Conservation (phyloP, 345 rosid genomes). For the Rhodomyrtus tomentosa region DNA sequence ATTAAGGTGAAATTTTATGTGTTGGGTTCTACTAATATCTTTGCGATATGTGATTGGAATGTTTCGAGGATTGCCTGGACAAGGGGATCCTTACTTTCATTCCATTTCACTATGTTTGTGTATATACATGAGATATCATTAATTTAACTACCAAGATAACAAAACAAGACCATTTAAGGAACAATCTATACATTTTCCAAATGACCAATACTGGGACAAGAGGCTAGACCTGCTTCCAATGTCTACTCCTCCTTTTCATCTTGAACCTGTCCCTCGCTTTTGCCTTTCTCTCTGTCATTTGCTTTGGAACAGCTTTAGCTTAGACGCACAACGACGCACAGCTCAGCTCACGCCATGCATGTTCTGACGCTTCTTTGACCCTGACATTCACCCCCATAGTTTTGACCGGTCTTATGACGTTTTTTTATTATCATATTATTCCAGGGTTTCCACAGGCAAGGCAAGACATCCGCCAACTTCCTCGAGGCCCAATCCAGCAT, state of each 20-base stretch:
- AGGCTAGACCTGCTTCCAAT: neutral
- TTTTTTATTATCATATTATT: neutral
- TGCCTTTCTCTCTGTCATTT: neutral
- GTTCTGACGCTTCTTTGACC: neutral
- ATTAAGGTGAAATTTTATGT: neutral
- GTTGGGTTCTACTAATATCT: no score
- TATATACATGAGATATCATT: neutral
- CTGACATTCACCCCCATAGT: neutral
- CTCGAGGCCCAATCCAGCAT: neutral
- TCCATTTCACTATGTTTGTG: neutral
- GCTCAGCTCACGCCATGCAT: neutral
- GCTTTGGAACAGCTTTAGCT: neutral
- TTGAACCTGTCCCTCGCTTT: neutral
- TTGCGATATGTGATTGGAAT: neutral
- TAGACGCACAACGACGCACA: neutral
- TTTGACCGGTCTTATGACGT: neutral
- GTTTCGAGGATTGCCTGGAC: neutral
- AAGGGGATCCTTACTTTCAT: neutral
- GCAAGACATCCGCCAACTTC: neutral
- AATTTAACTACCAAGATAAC: neutral
- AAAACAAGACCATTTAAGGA: neutral
- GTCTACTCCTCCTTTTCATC: neutral
- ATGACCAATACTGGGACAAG: neutral
- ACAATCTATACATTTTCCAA: neutral
- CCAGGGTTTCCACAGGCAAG: neutral